Conservation (phyloP, 2,329 filamentous ascomycete species). For the Cytospora piceicola region DNA sequence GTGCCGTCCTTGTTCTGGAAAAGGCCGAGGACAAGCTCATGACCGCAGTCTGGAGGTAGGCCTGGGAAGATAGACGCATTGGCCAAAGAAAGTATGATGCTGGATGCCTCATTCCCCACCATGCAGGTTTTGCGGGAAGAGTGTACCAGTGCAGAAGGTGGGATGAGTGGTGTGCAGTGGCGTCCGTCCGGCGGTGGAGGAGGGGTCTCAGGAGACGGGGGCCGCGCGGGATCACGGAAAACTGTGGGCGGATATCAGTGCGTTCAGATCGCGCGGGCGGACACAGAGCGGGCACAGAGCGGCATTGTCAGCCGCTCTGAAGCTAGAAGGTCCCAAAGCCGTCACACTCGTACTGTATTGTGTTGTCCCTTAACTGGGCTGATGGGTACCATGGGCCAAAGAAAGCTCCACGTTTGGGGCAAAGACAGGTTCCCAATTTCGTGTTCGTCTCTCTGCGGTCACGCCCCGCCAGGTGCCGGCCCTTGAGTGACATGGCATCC, state of each 20-base stretch:
- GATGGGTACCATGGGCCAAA: background rate
- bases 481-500: background rate
- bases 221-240: conserved; percentile 17
- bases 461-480: background rate
- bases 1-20: conserved; percentile 15
- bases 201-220: conserved; percentile 10
- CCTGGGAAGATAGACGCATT: background rate
- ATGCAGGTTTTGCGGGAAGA: conserved; percentile 21
- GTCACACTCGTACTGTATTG: background rate
- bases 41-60: conserved; percentile 6
- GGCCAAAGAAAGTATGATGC: background rate
- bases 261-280: conserved; percentile 1
- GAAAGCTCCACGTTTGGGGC: background rate
- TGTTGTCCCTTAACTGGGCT: background rate
- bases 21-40: conserved; percentile 3
- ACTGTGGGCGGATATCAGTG: conserved; percentile 9
- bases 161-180: conserved; percentile 19
- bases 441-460: background rate
- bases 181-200: conserved; percentile 21
- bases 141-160: conserved; percentile 5
- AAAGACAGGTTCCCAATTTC: background rate
- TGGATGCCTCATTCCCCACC: conserved; percentile 16
- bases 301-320: background rate
- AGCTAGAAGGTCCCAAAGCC: background rate
- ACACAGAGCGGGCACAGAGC: background rate